Evolutionary conservation across 768 basidiomycete genomes (phyloP), one percentile per base, ranked within the genome.

Genomic region (Neoboletus brunneissimus): DNA sequence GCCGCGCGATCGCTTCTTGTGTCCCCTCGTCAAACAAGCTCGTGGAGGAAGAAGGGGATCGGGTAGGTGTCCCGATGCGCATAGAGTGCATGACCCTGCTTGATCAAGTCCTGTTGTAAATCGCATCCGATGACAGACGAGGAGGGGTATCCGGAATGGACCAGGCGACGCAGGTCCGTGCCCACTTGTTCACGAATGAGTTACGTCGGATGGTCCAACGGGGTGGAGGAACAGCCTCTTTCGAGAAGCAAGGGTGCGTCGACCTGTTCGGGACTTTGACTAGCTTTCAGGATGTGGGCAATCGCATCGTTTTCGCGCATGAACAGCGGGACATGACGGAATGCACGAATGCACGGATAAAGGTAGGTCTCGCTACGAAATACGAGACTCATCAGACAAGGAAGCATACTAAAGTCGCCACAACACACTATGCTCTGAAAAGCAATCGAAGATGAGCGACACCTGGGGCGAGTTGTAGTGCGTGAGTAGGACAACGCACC

Each of bases 311-410:
- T 48, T 42, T 57, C 51, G 13, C 41, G 25, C 51, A 53, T 54
- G 52, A 44, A 13, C n/a, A 25, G 38, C 2, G 47, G 40, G 23
- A 54, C 47, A n/a, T 58, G 23, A 12, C 40, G 42, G 25, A 49
- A 49, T n/a, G 15, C 25, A 13, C 52, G 56, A 42, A 54, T 32
- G 25, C 48, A 57, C 7, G 56, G 56, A 38, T 54, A 57, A 2
- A 49, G 46, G 10, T 54, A 46, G 12, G 35, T 15, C 35, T 50
- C 11, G 12, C 48, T 50, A 12, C 12, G 18, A 18, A 18, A 48
- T 22, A 22, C 10, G 5, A 50, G 6, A 10, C 37, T 31, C 31
- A 18, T 41, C 46, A 48, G 41, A 29, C 23, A 10, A 20, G 10
- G 18, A 35, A 25, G 10, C 15, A 43, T 13, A 8, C 15, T 35